Conservation (phyloP, 352 stramenopile genomes). For the Pythium vanterpoolii region DNA sequence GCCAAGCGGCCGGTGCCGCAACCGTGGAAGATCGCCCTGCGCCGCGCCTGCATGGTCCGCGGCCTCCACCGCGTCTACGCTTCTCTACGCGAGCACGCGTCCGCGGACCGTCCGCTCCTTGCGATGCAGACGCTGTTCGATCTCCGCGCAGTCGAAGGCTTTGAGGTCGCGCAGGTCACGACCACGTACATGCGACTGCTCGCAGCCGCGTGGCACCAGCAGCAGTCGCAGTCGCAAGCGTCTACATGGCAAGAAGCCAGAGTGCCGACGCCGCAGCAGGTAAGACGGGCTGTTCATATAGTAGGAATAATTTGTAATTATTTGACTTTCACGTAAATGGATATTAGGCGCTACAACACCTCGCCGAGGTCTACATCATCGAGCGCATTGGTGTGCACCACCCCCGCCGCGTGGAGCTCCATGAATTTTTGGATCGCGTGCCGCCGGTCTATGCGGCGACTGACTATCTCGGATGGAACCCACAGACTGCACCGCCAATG, state of each 20-base stretch:
- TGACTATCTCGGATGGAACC: slow-evolving; percentile 85
- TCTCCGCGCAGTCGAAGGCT: slow-evolving; percentile 51
- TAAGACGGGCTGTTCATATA: neutral
- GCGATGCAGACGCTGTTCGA: slow-evolving; percentile 66
- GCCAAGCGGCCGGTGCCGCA: slow-evolving; percentile 50
- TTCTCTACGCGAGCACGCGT: slow-evolving; percentile 25
- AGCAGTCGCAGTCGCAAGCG: slow-evolving; percentile 33
- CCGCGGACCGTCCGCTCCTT: slow-evolving; percentile 32
- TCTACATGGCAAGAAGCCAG: slow-evolving; percentile 35
- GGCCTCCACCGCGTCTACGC: slow-evolving; percentile 37
- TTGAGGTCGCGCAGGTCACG: slow-evolving; percentile 38
- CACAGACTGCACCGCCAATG: slow-evolving; percentile 29
- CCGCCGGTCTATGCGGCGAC: slow-evolving; percentile 45
- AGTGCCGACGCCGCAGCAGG: slow-evolving; percentile 46
- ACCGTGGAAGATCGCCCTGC: slow-evolving; percentile 56
- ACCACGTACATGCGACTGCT: slow-evolving; percentile 60
- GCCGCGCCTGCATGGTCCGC: slow-evolving; percentile 41
- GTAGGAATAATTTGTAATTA: too few species aligned
- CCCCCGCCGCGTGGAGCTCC: slow-evolving; percentile 54
- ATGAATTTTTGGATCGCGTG: slow-evolving; percentile 54
- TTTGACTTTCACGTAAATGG: too few species aligned
- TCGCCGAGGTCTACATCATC: slow-evolving; percentile 57
- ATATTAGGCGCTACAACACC: slow-evolving; percentile 9
- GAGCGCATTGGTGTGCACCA: slow-evolving; percentile 72
- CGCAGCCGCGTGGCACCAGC: slow-evolving; percentile 47